Conservation (phyloP, 805 yeast genomes). For the Groenewaldozyma salmanticensis region DNA sequence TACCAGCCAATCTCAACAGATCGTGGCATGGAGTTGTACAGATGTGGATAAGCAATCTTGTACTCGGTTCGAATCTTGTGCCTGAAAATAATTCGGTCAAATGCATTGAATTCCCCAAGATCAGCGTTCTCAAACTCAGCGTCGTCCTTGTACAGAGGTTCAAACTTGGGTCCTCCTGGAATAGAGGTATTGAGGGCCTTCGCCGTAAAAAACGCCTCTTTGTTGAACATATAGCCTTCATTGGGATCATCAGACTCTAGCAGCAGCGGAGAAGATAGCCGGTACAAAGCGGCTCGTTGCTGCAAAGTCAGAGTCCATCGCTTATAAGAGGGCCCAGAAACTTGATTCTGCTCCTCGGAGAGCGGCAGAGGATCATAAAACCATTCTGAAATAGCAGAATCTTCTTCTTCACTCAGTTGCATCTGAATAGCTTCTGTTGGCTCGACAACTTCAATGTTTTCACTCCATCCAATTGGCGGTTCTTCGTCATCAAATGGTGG, state of each 20-base stretch:
- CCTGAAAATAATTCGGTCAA: conserved; percentile 80
- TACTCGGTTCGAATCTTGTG: conserved; percentile 72
- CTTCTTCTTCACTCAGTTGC: conserved; percentile 56
- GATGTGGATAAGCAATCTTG: conserved; percentile 73
- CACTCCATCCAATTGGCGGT: conserved; percentile 79
- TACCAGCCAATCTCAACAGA: conserved; percentile 55
- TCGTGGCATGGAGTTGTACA: conserved; percentile 70
- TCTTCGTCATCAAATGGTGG: conserved; percentile 98
- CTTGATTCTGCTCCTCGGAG: conserved; percentile 41
- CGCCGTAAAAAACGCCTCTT: conserved; percentile 75
- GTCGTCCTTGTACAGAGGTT: conserved; percentile 63
- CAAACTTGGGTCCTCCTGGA: conserved; percentile 96
- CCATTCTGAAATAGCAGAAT: conserved; percentile 60
- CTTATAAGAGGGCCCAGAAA: conserved; percentile 71
- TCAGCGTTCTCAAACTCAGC: conserved; percentile 60
- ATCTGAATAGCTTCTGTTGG: conserved; percentile 62
- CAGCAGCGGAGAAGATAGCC: conserved; percentile 62
- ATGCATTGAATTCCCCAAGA: conserved; percentile 79
- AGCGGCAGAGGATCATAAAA: conserved; percentile 71
- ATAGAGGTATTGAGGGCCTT: conserved; percentile 79
- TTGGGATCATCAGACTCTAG: conserved; percentile 51
- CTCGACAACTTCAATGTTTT: conserved; percentile 63
- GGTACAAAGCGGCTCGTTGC: conserved; percentile 54
- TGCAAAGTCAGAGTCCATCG: conserved; percentile 57
- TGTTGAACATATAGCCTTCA: conserved; percentile 63